Evolutionary conservation across 768 basidiomycete species (phyloP).

Genomic region (Hortiboletus campestris): DNA sequence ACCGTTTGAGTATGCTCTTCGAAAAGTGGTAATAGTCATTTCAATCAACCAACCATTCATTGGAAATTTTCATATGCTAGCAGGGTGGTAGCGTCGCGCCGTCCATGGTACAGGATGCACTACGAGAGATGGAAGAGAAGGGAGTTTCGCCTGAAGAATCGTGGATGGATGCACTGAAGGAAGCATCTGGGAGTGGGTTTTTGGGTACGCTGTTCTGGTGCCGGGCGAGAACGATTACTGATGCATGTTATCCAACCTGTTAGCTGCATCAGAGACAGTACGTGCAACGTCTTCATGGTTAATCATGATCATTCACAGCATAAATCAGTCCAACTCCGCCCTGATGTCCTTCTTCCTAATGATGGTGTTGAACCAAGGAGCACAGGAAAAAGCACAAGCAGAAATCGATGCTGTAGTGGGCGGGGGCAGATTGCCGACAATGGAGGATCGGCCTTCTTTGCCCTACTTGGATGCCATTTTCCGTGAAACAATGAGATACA

Average conservation of each 20-base stretch:
- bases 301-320: neutral
- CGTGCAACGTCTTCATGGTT: neutral
- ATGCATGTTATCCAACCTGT: neutral
- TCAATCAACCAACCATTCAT: neutral
- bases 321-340: neutral
- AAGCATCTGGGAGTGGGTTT: constrained; percentile 1
- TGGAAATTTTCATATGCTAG: neutral
- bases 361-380: constrained; percentile 7
- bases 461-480: constrained; percentile 8
- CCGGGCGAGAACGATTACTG: neutral
- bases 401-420: constrained; percentile 8
- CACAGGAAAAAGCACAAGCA: constrained; percentile 2
- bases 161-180: constrained; percentile 1
- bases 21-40: neutral
- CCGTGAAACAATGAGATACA: neutral
- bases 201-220: neutral
- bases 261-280: constrained; percentile 10
- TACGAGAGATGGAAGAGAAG: neutral
- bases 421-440: neutral
- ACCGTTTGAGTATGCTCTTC: constrained; percentile 4
- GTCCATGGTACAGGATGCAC: constrained; percentile 2
- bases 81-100: neutral
- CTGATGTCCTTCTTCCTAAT: constrained; percentile 12
- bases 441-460: constrained; percentile 7
- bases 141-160: neutral